Conservation (phyloP, 2,329 filamentous ascomycete genomes). For the Colletotrichum tofieldiae region DNA sequence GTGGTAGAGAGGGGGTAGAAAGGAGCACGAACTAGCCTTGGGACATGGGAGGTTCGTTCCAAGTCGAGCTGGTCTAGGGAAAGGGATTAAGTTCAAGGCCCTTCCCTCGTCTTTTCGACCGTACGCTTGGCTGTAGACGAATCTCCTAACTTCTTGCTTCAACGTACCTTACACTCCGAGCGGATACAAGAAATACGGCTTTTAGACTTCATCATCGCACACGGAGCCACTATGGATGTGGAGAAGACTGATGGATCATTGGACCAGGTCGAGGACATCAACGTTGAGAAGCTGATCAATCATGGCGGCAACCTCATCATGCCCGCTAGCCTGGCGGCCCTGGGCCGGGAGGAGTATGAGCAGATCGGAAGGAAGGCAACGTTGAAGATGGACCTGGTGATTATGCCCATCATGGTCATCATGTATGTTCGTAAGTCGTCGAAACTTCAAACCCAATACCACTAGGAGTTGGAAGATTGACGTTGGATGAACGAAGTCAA, state of each 20-base stretch:
- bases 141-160: not conserved
- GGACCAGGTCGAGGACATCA: constrained; percentile 30
- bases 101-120: not conserved
- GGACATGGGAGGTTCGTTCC: not conserved
- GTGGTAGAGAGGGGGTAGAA: not conserved
- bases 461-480: fast-evolving
- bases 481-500: constrained; percentile 39
- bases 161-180: not conserved
- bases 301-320: constrained; percentile 35
- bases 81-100: constrained; percentile 1
- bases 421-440: constrained; percentile 46
- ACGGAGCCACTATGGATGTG: constrained; percentile 10
- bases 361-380: constrained; percentile 42
- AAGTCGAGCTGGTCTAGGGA: not conserved
- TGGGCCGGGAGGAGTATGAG: constrained; percentile 42
- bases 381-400: constrained; percentile 46
- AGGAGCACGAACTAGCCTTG: not conserved
- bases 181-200: no score
- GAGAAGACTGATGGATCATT: constrained; percentile 24
- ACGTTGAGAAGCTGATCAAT: constrained; percentile 14
- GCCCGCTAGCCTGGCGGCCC: constrained; percentile 45
- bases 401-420: constrained; percentile 46
- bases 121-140: not conserved
- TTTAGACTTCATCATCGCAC: not conserved
- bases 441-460: fast-evolving